Evolutionary conservation across 2,329 filamentous ascomycete species (phyloP), one percentile per base, ranked within the genome.

Genomic region (Lachnellula occidentalis): DNA sequence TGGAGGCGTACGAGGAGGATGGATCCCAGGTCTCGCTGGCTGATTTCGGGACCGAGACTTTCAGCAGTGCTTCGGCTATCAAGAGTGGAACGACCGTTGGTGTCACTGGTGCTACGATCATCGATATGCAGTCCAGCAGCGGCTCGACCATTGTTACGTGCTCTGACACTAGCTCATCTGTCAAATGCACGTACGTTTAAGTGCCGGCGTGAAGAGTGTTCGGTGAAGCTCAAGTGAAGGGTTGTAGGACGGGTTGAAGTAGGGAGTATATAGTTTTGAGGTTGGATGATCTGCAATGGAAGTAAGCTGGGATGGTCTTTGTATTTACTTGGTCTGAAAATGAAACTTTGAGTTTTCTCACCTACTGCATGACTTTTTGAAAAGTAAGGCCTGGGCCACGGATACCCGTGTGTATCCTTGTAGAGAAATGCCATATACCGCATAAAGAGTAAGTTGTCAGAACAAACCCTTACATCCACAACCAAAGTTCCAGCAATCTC

Each of bases 1-100:
- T 78, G 9, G 76, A 78, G 64, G 76, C 80, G 54, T 80, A 77
- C 58, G 70, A 76, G 61, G 67, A 73, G 56, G 68, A 69, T 39
- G 58, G 60, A 39, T 57, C 61, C 2, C 70, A 76, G 50, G 74
- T 80, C 4, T 62, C 71, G 0, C 70, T 80, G 50, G 75, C 72
- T 34, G 64, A 79, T 62, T 80, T 80, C 56, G 73, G 73, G 14
- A 71, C 66, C 5, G 71, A 80, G 9, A 69, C 69, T 15, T 80
- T 80, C 63, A 73, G 71, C 2, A 62, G 64, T 47, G 69, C 71
- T 45, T 64, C 63, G 43, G 75, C 72, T n/a, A 68, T 64, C 48
- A 70, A 59, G 15, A 27, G 31, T 24, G 48, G 45, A 6, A 69
- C 56, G 9, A 58, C 54, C 2, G 60, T 62, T 48, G 58, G 56